Evolutionary conservation across 1,284 basidiomycete species (phyloP).

Genomic region (Ustilago nuda): DNA sequence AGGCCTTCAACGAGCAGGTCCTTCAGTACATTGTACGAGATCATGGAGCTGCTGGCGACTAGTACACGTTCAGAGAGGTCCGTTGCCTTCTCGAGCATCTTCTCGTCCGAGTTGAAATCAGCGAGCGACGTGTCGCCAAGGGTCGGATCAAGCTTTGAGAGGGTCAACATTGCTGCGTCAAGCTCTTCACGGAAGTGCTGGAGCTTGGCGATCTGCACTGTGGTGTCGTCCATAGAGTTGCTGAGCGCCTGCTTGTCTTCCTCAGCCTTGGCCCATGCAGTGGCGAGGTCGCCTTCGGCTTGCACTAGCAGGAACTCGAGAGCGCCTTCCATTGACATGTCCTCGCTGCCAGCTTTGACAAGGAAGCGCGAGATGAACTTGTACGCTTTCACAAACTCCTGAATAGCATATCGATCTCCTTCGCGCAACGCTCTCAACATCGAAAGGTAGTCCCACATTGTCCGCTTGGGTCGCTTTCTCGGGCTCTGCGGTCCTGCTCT

Average conservation of each 20-base stretch:
- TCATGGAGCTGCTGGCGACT: constrained; percentile 50
- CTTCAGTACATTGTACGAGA: constrained; percentile 41
- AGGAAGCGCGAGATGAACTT: constrained; percentile 76
- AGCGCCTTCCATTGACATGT: constrained; percentile 47
- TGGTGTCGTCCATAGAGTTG: constrained; percentile 11
- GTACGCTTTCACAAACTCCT: constrained; percentile 76
- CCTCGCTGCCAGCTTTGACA: constrained; percentile 70
- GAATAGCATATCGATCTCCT: constrained; percentile 73
- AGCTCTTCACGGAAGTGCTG: constrained; percentile 41
- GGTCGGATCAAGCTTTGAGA: constrained; percentile 31
- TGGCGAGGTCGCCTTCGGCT: constrained; percentile 55
- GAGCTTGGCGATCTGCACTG: constrained; percentile 26
- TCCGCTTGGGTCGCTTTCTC: constrained; percentile 15
- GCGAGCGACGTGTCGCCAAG: constrained; percentile 15
- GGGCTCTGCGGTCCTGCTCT: constrained; percentile 9
- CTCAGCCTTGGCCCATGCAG: constrained; percentile 32
- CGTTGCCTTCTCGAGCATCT: constrained; percentile 31
- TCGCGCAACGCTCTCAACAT: constrained; percentile 46
- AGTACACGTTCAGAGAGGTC: constrained; percentile 45
- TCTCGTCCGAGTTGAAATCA: constrained; percentile 22
- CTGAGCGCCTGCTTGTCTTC: constrained; percentile 22
- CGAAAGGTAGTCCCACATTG: constrained; percentile 42
- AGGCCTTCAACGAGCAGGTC: constrained; percentile 52
- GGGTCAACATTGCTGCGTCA: constrained; percentile 37
- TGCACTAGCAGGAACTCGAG: constrained; percentile 54